Percentiles rank a stretch among this genome's conserved stretches.
Evolutionary conservation across 176 grass and related monocot species (phyloP).

Genomic region (Metroxylon sagu): DNA sequence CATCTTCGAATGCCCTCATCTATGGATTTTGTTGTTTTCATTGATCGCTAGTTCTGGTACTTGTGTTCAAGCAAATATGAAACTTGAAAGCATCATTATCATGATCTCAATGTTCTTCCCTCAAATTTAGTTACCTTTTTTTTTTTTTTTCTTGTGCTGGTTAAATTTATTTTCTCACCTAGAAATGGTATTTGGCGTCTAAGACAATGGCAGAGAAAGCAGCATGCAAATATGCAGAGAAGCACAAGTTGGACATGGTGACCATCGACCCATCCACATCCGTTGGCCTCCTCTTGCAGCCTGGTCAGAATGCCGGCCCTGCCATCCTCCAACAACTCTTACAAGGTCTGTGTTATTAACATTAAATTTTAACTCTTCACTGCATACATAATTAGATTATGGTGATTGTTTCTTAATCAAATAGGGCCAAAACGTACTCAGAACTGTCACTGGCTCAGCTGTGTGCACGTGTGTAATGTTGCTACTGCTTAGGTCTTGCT

Average conservation of each 20-base stretch:
- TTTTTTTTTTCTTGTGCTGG: too few relatives aligned
- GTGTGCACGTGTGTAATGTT: constrained; percentile 12
- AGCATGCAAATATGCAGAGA: background rate
- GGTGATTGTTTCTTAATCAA: background rate
- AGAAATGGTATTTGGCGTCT: background rate
- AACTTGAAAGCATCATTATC: background rate
- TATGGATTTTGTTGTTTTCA: too few relatives aligned
- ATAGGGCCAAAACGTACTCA: constrained; percentile 7
- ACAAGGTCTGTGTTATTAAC: background rate
- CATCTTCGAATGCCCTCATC: too few relatives aligned
- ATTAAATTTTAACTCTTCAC: too few relatives aligned
- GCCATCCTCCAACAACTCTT: background rate
- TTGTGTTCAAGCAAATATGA: too few relatives aligned
- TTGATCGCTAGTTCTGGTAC: too few relatives aligned
- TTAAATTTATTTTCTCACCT: background rate
- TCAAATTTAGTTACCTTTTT: background rate
- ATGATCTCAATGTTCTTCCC: background rate
- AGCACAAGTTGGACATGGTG: background rate
- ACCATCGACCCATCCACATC: background rate
- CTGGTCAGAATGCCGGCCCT: background rate
- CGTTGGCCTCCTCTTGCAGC: background rate
- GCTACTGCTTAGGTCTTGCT: constrained; percentile 16
- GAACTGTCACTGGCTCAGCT: constrained; percentile 3
- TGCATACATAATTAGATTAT: too few relatives aligned
- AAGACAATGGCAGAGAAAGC: background rate